Evolutionary conservation across 2,329 filamentous ascomycete species (phyloP).

Genomic region (Xylariaceae sp.): DNA sequence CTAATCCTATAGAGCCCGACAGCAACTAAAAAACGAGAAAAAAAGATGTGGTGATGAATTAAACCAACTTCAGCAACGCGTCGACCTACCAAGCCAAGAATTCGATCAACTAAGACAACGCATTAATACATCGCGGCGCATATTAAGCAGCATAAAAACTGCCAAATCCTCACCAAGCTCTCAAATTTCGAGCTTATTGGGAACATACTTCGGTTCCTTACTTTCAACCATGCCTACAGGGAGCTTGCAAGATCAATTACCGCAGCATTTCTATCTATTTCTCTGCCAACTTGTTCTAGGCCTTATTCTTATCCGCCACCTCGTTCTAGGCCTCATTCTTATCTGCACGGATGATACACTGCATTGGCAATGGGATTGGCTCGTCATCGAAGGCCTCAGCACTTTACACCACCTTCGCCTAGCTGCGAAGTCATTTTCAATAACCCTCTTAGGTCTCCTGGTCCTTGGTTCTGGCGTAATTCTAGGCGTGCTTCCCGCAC

Average conservation of each 20-base stretch:
- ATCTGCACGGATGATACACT: background rate
- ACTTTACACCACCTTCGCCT: background rate
- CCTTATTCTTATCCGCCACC: too few relatives aligned
- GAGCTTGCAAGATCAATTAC: background rate
- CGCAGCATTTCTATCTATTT: too few relatives aligned
- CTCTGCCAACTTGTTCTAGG: too few relatives aligned
- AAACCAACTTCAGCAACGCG: background rate
- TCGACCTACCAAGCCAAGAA: background rate
- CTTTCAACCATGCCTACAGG: background rate
- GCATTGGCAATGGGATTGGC: background rate
- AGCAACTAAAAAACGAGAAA: background rate
- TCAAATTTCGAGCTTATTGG: too few relatives aligned
- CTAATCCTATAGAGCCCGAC: background rate
- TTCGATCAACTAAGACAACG: background rate
- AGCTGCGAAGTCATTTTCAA: background rate
- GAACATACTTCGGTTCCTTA: background rate
- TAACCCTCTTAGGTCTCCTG: background rate
- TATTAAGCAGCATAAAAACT: background rate
- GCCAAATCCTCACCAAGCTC: too few relatives aligned
- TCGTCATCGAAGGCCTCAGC: background rate
- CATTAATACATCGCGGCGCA: background rate
- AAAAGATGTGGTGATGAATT: background rate
- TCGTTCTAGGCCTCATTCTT: background rate
- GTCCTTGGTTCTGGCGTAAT: background rate
- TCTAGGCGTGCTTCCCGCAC: background rate